These are phyloP conservation scores for Ogataea wickerhamii DNA, from an alignment of 805 yeast species.

Conservation along the genomic window DNA sequence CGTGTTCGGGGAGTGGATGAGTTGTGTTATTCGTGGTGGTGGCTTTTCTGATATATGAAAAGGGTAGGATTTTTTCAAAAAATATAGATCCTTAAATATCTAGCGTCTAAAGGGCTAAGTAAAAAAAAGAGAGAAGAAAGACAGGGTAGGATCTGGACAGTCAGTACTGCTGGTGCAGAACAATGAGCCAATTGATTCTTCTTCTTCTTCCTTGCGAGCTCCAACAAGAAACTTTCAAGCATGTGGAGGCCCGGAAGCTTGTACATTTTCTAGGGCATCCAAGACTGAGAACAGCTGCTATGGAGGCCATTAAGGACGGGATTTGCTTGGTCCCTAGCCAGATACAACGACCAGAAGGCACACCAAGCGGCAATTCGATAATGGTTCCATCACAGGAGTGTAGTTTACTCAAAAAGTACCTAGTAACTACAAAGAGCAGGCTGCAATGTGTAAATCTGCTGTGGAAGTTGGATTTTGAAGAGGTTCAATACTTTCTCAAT, in stretches of 20 bases:
- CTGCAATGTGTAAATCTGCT: conserved; percentile 11
- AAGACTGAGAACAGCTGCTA: conserved; percentile 8
- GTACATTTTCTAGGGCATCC: conserved; percentile 8
- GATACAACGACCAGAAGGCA: conserved; percentile 7
- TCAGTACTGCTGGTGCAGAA: too few species aligned
- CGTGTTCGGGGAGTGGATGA: too few species aligned
- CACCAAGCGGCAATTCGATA: conserved; percentile 7
- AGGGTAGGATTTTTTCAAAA: too few species aligned
- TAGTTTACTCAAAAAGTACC: conserved; percentile 4
- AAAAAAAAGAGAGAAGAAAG: too few species aligned
- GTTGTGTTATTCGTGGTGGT: too few species aligned
- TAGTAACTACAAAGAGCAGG: not conserved
- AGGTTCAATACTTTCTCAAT: conserved; percentile 11
- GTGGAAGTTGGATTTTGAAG: conserved; percentile 16
- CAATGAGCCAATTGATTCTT: conserved; percentile 4
- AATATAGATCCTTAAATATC: too few species aligned
- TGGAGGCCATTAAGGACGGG: conserved; percentile 10
- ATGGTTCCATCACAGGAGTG: conserved; percentile 10
- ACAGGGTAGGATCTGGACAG: too few species aligned
- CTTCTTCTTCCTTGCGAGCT: conserved; percentile 16
- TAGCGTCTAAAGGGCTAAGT: too few species aligned
- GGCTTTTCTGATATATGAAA: too few species aligned
- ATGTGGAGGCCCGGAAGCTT: conserved; percentile 6
- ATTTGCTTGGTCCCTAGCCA: conserved; percentile 11
- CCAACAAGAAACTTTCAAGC: conserved; percentile 12